Conservation (phyloP, 1,284 basidiomycete species). For the Laetiporus sulphureus region DNA sequence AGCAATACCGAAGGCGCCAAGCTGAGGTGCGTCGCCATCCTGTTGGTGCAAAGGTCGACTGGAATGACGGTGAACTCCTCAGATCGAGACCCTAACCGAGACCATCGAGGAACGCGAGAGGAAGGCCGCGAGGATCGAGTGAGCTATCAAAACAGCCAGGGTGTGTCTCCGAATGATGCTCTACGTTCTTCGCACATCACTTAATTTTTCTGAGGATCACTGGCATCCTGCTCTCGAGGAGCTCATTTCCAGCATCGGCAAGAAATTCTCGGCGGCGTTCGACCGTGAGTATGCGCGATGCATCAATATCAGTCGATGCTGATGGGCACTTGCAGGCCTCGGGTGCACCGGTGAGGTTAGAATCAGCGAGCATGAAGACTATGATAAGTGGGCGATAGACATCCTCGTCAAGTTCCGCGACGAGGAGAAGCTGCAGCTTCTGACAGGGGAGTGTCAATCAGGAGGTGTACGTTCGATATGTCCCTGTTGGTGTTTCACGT, state of each 20-base stretch:
- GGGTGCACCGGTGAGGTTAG: slow-evolving; percentile 89
- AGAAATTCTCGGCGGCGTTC: slow-evolving; percentile 87
- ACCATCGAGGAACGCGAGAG: slow-evolving; percentile 49
- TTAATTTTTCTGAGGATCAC: slow-evolving; percentile 43
- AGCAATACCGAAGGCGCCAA: slow-evolving; percentile 72
- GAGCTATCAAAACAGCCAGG: slow-evolving; percentile 57
- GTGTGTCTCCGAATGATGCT: slow-evolving; percentile 35
- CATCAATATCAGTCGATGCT: not conserved
- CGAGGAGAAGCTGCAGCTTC: slow-evolving; percentile 76
- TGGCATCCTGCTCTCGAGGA: slow-evolving; percentile 84
- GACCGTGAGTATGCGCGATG: slow-evolving; percentile 54
- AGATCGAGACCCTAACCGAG: slow-evolving; percentile 61
- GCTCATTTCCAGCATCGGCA: slow-evolving; percentile 74
- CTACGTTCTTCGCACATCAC: not conserved
- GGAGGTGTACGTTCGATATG: slow-evolving; percentile 72
- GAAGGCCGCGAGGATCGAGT: slow-evolving; percentile 44
- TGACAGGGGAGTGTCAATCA: slow-evolving; percentile 89
- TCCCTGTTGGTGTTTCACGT: not conserved
- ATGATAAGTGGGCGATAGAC: slow-evolving; percentile 93
- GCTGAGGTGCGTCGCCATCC: slow-evolving; percentile 42
- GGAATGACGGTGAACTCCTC: no score
- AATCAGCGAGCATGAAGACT: slow-evolving; percentile 75
- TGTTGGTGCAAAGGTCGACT: no score
- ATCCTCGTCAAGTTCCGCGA: slow-evolving; percentile 97
- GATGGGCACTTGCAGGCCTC: slow-evolving; percentile 47